Base-by-base conservation (phyloP, 108 stramenopile species). In the Cyclostephanos invisitatus region DNA sequence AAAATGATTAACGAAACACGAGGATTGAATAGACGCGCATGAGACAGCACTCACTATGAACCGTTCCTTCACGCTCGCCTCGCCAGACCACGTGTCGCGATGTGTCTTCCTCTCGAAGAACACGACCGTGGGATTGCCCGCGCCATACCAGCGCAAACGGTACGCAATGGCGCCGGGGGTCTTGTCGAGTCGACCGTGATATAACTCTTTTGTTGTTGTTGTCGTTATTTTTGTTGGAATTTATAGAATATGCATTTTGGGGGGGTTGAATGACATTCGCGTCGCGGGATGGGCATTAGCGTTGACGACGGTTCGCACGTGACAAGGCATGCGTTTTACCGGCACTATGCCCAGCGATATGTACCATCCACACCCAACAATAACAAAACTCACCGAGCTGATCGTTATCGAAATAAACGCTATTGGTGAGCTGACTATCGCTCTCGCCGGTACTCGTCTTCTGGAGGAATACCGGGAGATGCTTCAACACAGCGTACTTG, bases 31-130 rank as follows among this genome's bases (percentile, higher is more conserved):
- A 14, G 17, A 29, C 22, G 22, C 21, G 25, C 20, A 64, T 27
- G 67, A 22, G 10, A 38, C 35, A 42, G 12, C n/a, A 89, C 90
- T 75, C 67, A 94, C 89, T 50, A 87, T 93, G 75, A 99, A 99
- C 37, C 98, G 95, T 68, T 98, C 97, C 86, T 99, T 99, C 22
- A 97, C 97, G 28, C 87, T 89, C 59, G 89, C 88, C 67, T 98
- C 97, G 18, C 97, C 97, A n/a, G 95, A 93, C 98, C 98, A 99
- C 25, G 88, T 93, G 37, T 99, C 98, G 44, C 94, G 91, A 81
- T 99, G 98, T 14, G 98, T 99, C 82, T 99, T 99, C 18, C 97
- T 92, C 76, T 99, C 98, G 18, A 97, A 95, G 76, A 98, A 99
- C 40, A 97, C 94, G 32, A 83, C 49, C 40, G 87, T 83, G 24